Evolutionary conservation across 2,329 filamentous ascomycete genomes (phyloP), one percentile per base, ranked within the genome.

Genomic region (Xylariaceae sp.): DNA sequence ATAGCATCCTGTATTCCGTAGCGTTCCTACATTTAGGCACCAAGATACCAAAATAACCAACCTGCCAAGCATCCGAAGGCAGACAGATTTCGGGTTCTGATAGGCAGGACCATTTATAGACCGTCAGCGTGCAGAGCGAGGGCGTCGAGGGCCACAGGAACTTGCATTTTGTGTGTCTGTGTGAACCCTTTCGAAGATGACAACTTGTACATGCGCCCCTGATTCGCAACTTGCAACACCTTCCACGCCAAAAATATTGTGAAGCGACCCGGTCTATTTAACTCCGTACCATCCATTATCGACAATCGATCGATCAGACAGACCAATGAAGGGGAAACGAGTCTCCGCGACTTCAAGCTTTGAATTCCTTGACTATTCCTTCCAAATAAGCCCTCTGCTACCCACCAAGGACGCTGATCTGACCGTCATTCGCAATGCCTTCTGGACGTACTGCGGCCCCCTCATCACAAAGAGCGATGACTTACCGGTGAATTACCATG

Each of bases 381-480:
- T 51, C 10, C 34, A 56, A 17, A 37, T 23, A 30, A 37, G 23
- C 2, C 13, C 11, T 15, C 11, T 35, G 23, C 2, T 9, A 5
- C 13, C 44, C 30, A 13, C 53, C 4, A 18, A 15, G 18, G 35
- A 60, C 37, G 11, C 48, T 10, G 55, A 53, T 11, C 37, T 69
- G 17, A 61, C 52, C 55, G 66, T 75, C 4, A 70, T 65, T 11
- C 67, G 64, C 18, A 66, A 69, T 11, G 70, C 73, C 7, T 77
- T 75, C 56, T 78, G 76, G 76, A 77, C 75, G 58, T 77, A 78
- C 67, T 76, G 74, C 60, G 76, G 76, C 0, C 76, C 76, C 13
- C 67, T 77, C 5, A 66, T 78, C 57, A 48, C 56, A 47, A 52
- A 59, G 6, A 59, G 64, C 17, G 56, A 65, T 11, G 64, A 69